phyloP scores from a whole-genome alignment of 2,329 filamentous ascomycete species.

The Pestalotiopsis sp. region DNA sequence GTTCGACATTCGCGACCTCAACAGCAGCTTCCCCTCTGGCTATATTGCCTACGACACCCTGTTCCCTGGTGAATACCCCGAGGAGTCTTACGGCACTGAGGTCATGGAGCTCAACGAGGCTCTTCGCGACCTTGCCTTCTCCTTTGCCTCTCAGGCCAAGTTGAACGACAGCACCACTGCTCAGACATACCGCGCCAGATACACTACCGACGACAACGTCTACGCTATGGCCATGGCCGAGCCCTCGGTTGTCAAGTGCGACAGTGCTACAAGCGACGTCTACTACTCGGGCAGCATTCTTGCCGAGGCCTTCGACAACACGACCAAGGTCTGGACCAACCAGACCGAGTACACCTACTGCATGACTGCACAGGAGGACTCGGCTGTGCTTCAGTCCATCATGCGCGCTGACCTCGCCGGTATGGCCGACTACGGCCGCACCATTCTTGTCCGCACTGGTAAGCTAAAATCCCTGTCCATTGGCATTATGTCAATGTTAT shows the following conservation, averaged over 20 bases:
- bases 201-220: conserved; percentile 39
- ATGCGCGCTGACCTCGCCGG: conserved; percentile 57
- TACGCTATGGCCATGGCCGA: conserved; percentile 42
- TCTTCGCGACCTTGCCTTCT: conserved; percentile 52
- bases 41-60: conserved; percentile 66
- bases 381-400: conserved; percentile 66
- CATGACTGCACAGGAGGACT: conserved; percentile 73
- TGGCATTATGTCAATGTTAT: neutral
- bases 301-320: conserved; percentile 62
- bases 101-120: conserved; percentile 66
- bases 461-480: conserved; percentile 11
- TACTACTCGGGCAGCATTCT: conserved; percentile 67
- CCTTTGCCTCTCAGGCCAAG: conserved; percentile 49
- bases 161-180: conserved; percentile 52
- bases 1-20: conserved; percentile 69
- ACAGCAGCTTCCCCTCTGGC: conserved; percentile 63
- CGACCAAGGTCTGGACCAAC: conserved; percentile 57
- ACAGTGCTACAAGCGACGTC: conserved; percentile 69
- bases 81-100: conserved; percentile 64
- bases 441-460: conserved; percentile 68
- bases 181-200: conserved; percentile 54
- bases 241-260: conserved; percentile 63
- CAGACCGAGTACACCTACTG: conserved; percentile 64
- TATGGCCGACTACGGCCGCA: conserved; percentile 63
- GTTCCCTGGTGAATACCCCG: conserved; percentile 56